Conservation (phyloP, 805 yeast genomes). For the Saccharomycopsis fermentans region DNA sequence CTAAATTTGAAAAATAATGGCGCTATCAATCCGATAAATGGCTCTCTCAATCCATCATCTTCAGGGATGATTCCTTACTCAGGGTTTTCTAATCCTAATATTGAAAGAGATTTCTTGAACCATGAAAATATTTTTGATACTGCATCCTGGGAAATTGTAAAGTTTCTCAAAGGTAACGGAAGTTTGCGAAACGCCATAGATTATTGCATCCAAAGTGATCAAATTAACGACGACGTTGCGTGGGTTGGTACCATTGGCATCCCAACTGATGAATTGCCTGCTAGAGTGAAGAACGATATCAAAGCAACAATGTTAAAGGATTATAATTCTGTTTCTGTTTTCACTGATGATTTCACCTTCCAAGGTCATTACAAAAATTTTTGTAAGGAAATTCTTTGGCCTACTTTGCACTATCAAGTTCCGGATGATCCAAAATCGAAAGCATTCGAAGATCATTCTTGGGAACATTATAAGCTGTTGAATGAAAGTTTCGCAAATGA, state of each 20-base stretch:
- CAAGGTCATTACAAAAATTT: slow-evolving; percentile 87
- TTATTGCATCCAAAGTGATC: slow-evolving; percentile 38
- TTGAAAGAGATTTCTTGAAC: slow-evolving; percentile 34
- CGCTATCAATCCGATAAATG: slow-evolving; percentile 47
- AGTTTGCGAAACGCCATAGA: slow-evolving; percentile 79
- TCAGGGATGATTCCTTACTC: slow-evolving; percentile 52
- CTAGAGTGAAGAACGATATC: slow-evolving; percentile 43
- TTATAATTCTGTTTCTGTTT: slow-evolving; percentile 54
- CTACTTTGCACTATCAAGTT: slow-evolving; percentile 85
- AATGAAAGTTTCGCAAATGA: slow-evolving; percentile 76
- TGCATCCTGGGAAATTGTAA: slow-evolving; percentile 67
- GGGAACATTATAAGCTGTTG: slow-evolving; percentile 70
- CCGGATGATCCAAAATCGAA: slow-evolving; percentile 92
- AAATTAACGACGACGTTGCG: slow-evolving; percentile 30
- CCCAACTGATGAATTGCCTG: slow-evolving; percentile 77
- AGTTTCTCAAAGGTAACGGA: slow-evolving; percentile 72
- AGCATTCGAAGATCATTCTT: slow-evolving; percentile 91
- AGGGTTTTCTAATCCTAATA: slow-evolving; percentile 58
- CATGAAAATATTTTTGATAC: slow-evolving; percentile 30
- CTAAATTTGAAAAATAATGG: background rate
- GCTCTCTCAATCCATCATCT: background rate
- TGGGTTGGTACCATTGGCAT: slow-evolving; percentile 94
- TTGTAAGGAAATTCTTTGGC: slow-evolving; percentile 95
- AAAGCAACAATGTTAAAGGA: slow-evolving; percentile 34
- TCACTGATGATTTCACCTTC: slow-evolving; percentile 67